These are phyloP conservation scores for Coprinellus micaceus DNA, from an alignment of 768 basidiomycete species.

Conservation along the genomic window DNA sequence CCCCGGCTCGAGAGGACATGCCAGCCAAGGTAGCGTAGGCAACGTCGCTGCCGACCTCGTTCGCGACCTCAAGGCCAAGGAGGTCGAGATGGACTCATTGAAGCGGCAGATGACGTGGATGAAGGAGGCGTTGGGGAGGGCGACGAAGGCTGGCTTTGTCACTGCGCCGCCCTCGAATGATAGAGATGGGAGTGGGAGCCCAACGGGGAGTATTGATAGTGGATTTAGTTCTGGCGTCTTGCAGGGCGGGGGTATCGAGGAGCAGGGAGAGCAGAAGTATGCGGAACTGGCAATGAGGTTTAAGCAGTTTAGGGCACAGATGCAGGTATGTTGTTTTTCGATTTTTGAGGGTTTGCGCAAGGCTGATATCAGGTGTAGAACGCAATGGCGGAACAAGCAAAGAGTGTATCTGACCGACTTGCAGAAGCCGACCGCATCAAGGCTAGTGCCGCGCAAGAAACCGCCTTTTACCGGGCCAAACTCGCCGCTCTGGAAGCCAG, in stretches of 20 bases:
- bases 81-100: slow-evolving; percentile 71
- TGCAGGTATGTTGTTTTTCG: slow-evolving; percentile 59
- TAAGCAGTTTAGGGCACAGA: slow-evolving; percentile 82
- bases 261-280: slow-evolving; percentile 46
- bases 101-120: slow-evolving; percentile 84
- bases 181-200: slow-evolving; percentile 47
- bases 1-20: slow-evolving; percentile 34
- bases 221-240: slow-evolving; percentile 1
- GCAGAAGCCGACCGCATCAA: slow-evolving; percentile 77
- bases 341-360: neutral
- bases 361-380: slow-evolving; percentile 45
- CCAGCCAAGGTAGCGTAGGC: slow-evolving; percentile 52
- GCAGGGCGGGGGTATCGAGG: slow-evolving; percentile 21
- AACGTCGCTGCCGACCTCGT: slow-evolving; percentile 73
- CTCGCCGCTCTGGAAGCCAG: slow-evolving; percentile 78
- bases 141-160: slow-evolving; percentile 75
- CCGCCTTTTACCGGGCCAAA: slow-evolving; percentile 94
- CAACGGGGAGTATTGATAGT: slow-evolving; percentile 20
- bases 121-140: slow-evolving; percentile 72
- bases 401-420: slow-evolving; percentile 69
- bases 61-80: slow-evolving; percentile 77
- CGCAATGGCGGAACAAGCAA: slow-evolving; percentile 72
- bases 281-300: slow-evolving; percentile 74
- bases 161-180: slow-evolving; percentile 29
- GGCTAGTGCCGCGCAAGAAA: slow-evolving; percentile 82